Evolutionary conservation across 169 alveolate genomes (phyloP), one percentile per base, ranked within the genome.

Genomic region (Plasmodium chabaudi): DNA sequence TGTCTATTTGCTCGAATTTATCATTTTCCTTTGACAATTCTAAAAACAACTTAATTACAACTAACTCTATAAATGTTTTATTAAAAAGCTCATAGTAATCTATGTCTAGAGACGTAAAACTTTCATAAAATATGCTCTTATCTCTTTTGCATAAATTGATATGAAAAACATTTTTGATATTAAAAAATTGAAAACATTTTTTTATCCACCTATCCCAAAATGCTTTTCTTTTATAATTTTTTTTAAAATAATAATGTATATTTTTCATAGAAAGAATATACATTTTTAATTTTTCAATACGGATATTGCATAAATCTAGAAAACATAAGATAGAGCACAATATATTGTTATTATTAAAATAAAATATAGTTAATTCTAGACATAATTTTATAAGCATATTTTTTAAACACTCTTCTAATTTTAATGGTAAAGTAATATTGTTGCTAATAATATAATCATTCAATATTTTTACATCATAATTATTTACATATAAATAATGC

Each of bases 201-300:
- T 61, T 74, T 60, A 61, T 39, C 88, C 73, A 61, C 44, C 61
- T 74, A 12, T 74, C 74, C 15, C 46, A 74, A 65, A 74, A 74
- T 19, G 9, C 1, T 68, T 55, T 74, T 39, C 42, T 74, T 53
- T 63, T 74, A 46, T 46, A 74, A 23, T 74, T 74, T 68, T 74
- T 74, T 39, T 74, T 74, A 74, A 74, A 74, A 17, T 60, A 74
- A 56, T 74, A 74, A 74, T 74, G 63, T 61, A 74, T 60, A 13
- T 75, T 61, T 65, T 74, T 74, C 88, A 74, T 74, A 49, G 49
- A 49, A 9, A 74, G 73, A 17, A 74, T 25, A 34, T 74, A 63
- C 88, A 74, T 74, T 61, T 74, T 74, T 19, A 74, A 63, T 6
- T 60, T 74, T 74, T 74, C 88, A 46, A 63, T 61, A 25, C 55